A percentile compares a stretch with the other conserved stretches of the same genome.
These are phyloP conservation scores for Backusella luteola DNA, from an alignment of 192 early-diverging fungal species.

Conservation along the genomic window DNA sequence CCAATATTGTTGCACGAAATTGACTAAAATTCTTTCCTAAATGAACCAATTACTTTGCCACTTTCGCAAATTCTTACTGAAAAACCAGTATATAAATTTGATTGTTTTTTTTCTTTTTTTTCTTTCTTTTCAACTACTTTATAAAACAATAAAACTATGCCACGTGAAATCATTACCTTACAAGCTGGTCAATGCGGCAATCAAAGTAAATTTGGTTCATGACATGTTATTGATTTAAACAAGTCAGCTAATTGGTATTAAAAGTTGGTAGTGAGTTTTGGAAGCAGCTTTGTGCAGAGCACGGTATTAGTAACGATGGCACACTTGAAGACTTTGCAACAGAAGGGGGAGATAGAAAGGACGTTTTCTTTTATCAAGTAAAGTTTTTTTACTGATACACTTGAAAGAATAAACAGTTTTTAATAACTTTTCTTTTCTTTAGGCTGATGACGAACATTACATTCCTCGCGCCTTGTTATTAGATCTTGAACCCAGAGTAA, in stretches of 20 bases:
- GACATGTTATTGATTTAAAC: background rate
- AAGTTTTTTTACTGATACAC: background rate
- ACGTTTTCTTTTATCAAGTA: conserved; percentile 98
- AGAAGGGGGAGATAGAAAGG: conserved; percentile 88
- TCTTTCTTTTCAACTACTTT: background rate
- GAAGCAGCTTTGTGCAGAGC: conserved; percentile 89
- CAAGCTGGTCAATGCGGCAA: conserved; percentile 98
- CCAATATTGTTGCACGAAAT: too few relatives aligned
- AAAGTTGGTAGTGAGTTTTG: conserved; percentile 95
- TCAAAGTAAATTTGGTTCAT: conserved; percentile 64
- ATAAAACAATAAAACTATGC: conserved; percentile 44
- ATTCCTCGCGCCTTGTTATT: conserved; percentile 92
- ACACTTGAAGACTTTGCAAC: conserved; percentile 91
- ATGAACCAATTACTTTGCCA: too few relatives aligned
- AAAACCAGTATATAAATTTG: background rate
- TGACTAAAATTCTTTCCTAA: too few relatives aligned
- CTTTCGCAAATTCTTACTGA: too few relatives aligned
- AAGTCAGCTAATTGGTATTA: background rate
- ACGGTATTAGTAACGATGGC: conserved; percentile 94
- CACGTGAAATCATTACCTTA: conserved; percentile 94
- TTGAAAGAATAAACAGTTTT: background rate
- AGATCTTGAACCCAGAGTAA: conserved; percentile 91
- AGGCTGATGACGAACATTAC: conserved; percentile 99
- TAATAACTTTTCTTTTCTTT: background rate
- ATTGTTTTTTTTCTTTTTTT: background rate